phyloP scores from a whole-genome alignment of 1,139 yeast species.

The Magnusiomyces clavatus region DNA sequence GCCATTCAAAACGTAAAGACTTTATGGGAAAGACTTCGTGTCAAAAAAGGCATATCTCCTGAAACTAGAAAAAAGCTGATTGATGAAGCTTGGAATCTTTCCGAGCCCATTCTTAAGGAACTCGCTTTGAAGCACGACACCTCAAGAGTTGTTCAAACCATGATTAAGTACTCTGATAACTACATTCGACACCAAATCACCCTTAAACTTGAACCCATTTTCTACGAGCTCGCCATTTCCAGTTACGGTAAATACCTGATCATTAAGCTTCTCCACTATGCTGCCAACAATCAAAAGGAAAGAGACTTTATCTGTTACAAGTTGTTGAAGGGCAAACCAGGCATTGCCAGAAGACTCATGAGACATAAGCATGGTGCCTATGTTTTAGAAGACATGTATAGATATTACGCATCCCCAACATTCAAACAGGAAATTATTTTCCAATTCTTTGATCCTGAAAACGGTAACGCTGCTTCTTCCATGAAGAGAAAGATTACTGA shows the following conservation, averaged over 20 bases:
- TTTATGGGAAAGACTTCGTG: slow-evolving; percentile 88
- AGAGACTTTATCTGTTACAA: slow-evolving; percentile 71
- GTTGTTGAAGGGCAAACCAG: slow-evolving; percentile 46
- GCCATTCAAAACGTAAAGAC: slow-evolving; percentile 80
- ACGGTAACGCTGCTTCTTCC: slow-evolving; percentile 43
- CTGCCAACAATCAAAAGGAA: slow-evolving; percentile 55
- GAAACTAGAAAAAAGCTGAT: slow-evolving; percentile 71
- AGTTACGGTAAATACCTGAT: slow-evolving; percentile 89
- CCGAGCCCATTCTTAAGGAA: slow-evolving; percentile 71
- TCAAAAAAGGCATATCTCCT: slow-evolving; percentile 72
- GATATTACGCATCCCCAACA: slow-evolving; percentile 73
- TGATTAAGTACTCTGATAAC: slow-evolving; percentile 76
- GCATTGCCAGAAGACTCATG: slow-evolving; percentile 84
- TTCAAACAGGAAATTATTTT: slow-evolving; percentile 87
- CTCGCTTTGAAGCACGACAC: slow-evolving; percentile 94
- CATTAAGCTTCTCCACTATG: slow-evolving; percentile 86
- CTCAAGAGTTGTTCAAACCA: slow-evolving; percentile 89
- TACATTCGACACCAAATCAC: slow-evolving; percentile 72
- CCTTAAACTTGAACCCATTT: slow-evolving; percentile 62
- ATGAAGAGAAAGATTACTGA: background rate
- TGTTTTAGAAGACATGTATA: slow-evolving; percentile 88
- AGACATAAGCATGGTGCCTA: slow-evolving; percentile 99
- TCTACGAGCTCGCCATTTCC: slow-evolving; percentile 77
- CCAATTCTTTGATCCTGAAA: slow-evolving; percentile 94
- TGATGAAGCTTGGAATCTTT: slow-evolving; percentile 76